phyloP scores from a whole-genome alignment of 306 rosid genomes.

The Acacia crassicarpa region DNA sequence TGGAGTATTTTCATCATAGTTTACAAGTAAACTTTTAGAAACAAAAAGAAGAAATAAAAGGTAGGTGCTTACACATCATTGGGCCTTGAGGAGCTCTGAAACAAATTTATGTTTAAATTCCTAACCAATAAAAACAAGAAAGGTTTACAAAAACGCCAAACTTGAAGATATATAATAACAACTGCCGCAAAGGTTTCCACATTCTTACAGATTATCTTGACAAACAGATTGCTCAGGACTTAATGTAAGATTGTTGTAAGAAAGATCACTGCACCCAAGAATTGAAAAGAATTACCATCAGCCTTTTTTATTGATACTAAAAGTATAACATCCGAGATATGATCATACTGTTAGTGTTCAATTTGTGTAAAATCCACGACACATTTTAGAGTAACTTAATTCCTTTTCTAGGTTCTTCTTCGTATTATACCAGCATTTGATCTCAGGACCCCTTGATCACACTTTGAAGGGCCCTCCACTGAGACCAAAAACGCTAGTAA shows the following conservation, averaged over 20 bases:
- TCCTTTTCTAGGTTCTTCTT: not conserved
- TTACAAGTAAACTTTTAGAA: not conserved
- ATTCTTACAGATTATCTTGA: slow-evolving; percentile 53
- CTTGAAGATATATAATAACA: slow-evolving; percentile 4
- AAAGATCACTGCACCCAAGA: slow-evolving; percentile 74
- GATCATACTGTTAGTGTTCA: not conserved
- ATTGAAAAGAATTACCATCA: slow-evolving; percentile 26
- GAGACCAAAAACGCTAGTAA: not conserved
- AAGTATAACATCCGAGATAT: not conserved
- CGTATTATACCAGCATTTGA: not conserved
- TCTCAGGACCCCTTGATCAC: not conserved
- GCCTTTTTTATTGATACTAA: not conserved
- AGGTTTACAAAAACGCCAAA: slow-evolving; percentile 27
- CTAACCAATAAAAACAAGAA: slow-evolving; percentile 40
- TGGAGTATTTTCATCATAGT: slow-evolving; percentile 7
- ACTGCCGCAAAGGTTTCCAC: slow-evolving; percentile 23
- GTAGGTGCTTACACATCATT: slow-evolving; percentile 52
- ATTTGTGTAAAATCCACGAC: not conserved
- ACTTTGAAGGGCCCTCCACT: not conserved
- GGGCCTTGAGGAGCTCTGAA: slow-evolving; percentile 50
- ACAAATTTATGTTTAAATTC: slow-evolving; percentile 79
- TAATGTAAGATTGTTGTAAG: slow-evolving; percentile 83
- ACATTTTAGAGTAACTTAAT: not conserved
- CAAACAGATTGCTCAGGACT: slow-evolving; percentile 63
- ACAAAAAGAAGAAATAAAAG: slow-evolving; percentile 26